Base-by-base conservation (phyloP, 1,139 yeast genomes). In the Scheffersomyces stambukii region DNA sequence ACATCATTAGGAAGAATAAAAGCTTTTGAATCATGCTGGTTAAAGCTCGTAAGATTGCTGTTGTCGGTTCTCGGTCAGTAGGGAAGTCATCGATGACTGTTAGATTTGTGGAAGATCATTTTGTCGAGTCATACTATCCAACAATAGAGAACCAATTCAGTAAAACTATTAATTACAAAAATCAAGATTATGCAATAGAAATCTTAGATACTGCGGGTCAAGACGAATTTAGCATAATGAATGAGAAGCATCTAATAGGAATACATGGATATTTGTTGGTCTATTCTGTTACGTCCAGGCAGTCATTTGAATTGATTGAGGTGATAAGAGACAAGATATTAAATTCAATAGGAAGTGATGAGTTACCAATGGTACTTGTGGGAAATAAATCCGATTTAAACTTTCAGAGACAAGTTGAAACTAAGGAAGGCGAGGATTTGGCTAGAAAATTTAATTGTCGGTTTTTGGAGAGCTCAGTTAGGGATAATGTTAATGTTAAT, bases 161-260 rank as follows among this genome's bases (percentile, higher is more conserved):
- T 47, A 85, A 84, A 53, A 68, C 73, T 23, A 71, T 88, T 48
- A 71, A 65, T 38, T 76, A 80, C 54, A 77, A 81, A 42, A 84
- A 83, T 40, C 80, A 79, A 45, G 85, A 81, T 33, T 86, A 82
- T 50, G 82, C 83, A 33, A 76, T 91, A 16, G 96, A 88, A 52
- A 83, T 88, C 36, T 65, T 88, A 41, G 96, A 88, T 51, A 88
- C 96, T 0, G 95, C 96, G 1, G 96, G 96, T n/a, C 91, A 81
- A 61, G 95, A 88, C 55, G 95, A 88, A 61, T 84, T 81, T 52
- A 77, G 86, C 36, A 79, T 85, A 45, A 76, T 88, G 64, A 83
- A 79, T 50, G 91, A 84, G 54, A 83, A 84, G 48, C 83, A 85
- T 40, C 61, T 85, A 32, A 82, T 84, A 31, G 94, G 94, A 10